A percentile compares a stretch with the other conserved stretches of the same genome.
Conservation (phyloP, 2,329 filamentous ascomycete genomes). For the Hypoxylon sp. region DNA sequence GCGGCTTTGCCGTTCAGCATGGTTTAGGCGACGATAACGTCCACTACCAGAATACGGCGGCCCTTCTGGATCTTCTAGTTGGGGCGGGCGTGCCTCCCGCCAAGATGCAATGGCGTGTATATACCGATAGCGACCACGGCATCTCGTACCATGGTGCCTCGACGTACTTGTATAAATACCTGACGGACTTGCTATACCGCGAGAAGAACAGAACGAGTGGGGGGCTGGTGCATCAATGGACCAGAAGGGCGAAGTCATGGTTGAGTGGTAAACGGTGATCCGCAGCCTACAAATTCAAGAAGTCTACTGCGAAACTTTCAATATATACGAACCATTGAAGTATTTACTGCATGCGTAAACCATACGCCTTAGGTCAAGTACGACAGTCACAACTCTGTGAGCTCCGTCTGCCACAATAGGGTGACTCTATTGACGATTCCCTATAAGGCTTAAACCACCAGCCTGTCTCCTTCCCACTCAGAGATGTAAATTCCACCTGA, state of each 20-base stretch:
- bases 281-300: no score
- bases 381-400: no score
- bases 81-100: conserved; percentile 68
- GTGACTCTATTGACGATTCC: no score
- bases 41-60: conserved; percentile 76
- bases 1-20: conserved; percentile 73
- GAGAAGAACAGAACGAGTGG: conserved; percentile 61
- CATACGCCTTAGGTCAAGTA: no score
- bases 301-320: no score
- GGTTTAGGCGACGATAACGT: conserved; percentile 79
- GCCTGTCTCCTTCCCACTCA: no score
- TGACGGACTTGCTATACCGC: conserved; percentile 70
- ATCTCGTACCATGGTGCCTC: conserved; percentile 69
- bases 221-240: conserved; percentile 48
- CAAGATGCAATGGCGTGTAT: conserved; percentile 73
- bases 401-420: no score
- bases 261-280: not conserved
- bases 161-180: conserved; percentile 70
- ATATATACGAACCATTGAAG: no score
- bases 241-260: conserved; percentile 40
- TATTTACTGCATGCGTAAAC: no score
- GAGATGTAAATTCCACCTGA: no score
- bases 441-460: no score
- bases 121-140: conserved; percentile 74
- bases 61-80: conserved; percentile 71